Evolutionary conservation across 305 asterid genomes (phyloP).

Genomic region (Andrographis paniculata): DNA sequence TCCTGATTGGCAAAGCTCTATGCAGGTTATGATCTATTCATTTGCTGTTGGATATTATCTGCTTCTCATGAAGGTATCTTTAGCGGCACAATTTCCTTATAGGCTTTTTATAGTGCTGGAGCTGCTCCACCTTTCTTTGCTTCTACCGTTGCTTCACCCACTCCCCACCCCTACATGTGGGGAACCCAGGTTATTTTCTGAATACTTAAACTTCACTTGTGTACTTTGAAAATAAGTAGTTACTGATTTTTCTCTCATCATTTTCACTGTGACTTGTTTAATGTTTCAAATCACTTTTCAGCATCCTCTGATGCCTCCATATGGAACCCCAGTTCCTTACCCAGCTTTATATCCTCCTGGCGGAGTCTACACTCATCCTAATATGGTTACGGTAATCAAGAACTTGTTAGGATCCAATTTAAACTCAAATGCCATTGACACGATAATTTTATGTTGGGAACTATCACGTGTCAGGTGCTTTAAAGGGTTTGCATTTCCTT

Average conservation of each 20-base stretch:
- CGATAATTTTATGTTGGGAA: conserved; percentile 42
- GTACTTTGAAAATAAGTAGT: too few relatives aligned
- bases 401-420: conserved; percentile 41
- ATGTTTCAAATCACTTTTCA: conserved; percentile 20
- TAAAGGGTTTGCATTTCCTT: conserved; percentile 33
- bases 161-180: conserved; percentile 93
- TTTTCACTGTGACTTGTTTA: conserved; percentile 11
- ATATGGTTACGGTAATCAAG: conserved; percentile 53
- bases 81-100: conserved; percentile 4
- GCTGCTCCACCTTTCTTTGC: conserved; percentile 86
- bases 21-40: conserved; percentile 49
- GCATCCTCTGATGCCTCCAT: conserved; percentile 95
- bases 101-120: conserved; percentile 94
- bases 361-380: conserved; percentile 87
- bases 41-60: conserved; percentile 8
- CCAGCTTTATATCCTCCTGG: conserved; percentile 84
- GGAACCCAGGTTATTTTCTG: conserved; percentile 87
- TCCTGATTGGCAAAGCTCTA: conserved; percentile 79
- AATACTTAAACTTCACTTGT: too few relatives aligned
- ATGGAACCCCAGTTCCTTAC: conserved; percentile 91
- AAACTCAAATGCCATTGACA: conserved; percentile 56
- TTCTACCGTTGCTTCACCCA: conserved; percentile 77
- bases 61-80: conserved; percentile 3
- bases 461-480: conserved; percentile 42
- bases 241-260: too few relatives aligned